A percentile compares a stretch with the other conserved stretches of the same genome.
Conservation (phyloP, 2,329 filamentous ascomycete species). For the Stachybotrys echinatus region DNA sequence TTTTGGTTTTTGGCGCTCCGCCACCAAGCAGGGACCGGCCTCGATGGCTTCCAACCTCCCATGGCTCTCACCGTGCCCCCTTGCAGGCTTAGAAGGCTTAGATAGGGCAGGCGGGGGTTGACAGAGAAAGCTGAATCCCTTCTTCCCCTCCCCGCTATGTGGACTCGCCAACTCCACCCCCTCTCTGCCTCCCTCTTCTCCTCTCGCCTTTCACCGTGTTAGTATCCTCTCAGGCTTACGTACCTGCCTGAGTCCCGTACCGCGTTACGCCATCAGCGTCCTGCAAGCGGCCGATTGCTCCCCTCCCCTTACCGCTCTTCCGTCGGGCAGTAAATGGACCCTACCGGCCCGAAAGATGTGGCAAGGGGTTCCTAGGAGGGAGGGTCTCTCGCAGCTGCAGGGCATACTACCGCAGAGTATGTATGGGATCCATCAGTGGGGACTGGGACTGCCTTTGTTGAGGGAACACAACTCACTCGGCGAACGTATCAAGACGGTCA, state of each 20-base stretch:
- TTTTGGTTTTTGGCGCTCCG: not conserved
- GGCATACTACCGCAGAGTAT: not conserved
- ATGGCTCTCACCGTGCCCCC: no score
- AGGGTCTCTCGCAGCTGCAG: not conserved
- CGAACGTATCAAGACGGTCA: not conserved
- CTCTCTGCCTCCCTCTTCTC: no score
- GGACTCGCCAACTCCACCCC: not conserved
- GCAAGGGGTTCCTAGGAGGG: not conserved
- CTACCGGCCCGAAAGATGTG: not conserved
- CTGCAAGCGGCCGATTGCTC: not conserved
- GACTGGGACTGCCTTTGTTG: not conserved
- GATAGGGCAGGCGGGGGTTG: not conserved
- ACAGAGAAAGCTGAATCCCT: not conserved
- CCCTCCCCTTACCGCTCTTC: not conserved
- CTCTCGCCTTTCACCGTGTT: not conserved
- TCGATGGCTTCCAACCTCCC: no score
- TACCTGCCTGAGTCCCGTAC: not conserved
- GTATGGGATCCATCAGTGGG: not conserved
- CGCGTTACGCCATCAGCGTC: not conserved
- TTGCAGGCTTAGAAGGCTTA: not conserved
- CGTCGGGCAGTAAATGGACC: not conserved
- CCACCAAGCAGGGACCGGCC: not conserved
- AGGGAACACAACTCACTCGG: not conserved
- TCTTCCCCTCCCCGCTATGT: not conserved
- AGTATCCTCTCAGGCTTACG: not conserved